Evolutionary conservation across 805 yeast species (phyloP).

Genomic region (Cyberlindnera suaveolens): DNA sequence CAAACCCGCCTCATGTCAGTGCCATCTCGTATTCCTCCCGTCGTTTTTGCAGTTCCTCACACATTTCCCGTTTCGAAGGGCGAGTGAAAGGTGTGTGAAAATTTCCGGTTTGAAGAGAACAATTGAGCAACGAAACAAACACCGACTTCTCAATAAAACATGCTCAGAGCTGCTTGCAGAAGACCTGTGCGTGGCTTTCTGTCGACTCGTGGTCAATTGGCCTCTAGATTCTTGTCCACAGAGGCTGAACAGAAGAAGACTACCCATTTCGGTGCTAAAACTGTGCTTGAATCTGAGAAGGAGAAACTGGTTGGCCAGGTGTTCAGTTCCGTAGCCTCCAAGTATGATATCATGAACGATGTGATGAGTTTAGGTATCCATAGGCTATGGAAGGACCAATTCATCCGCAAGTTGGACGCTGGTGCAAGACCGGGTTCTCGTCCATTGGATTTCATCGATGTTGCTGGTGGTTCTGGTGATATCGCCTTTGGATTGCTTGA

Average conservation of each 20-base stretch:
- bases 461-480: slow-evolving; percentile 99
- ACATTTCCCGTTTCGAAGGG: no score
- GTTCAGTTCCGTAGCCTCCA: slow-evolving; percentile 90
- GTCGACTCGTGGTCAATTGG: neutral
- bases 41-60: no score
- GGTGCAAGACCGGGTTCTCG: slow-evolving; percentile 85
- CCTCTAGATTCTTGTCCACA: no score
- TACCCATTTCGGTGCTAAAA: slow-evolving; percentile 92
- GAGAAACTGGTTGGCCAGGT: slow-evolving; percentile 81
- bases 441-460: slow-evolving; percentile 86
- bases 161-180: slow-evolving; percentile 5
- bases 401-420: slow-evolving; percentile 83
- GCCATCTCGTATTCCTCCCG: no score
- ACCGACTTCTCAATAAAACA: neutral
- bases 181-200: neutral
- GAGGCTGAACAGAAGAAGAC: slow-evolving; percentile 30
- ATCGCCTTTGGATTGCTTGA: slow-evolving; percentile 93
- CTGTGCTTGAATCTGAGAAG: slow-evolving; percentile 74
- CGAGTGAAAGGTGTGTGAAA: no score
- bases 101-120: no score
- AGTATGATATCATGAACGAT: slow-evolving; percentile 95
- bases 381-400: slow-evolving; percentile 90
- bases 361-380: slow-evolving; percentile 96
- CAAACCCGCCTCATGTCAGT: no score
- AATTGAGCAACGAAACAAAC: no score